Evolutionary conservation across 352 stramenopile species (phyloP), one percentile per base, ranked within the genome.

Genomic region (Phytophthora tentaculata): DNA sequence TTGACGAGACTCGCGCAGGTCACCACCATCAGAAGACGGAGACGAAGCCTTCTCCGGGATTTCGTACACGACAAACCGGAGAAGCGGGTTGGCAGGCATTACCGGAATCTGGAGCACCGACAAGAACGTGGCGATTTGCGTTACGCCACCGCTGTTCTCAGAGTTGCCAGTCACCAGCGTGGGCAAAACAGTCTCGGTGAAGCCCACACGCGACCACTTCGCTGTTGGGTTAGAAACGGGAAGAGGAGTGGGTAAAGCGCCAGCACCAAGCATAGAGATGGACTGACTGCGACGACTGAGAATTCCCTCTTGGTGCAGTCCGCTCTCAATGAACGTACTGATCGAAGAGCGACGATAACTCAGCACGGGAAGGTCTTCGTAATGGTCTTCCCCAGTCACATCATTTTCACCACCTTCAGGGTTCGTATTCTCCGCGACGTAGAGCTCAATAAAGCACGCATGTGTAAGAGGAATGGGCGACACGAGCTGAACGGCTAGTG

Each of bases 21-120:
- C 73, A 16, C 44, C 73, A 16, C 44, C 50, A 28, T 73, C 60
- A 47, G 41, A 53, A 32, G 62, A 64, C 4, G 75, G 71, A 8
- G 65, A 61, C 0, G 76, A 76, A 9, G 59, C 44, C 23, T 67
- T 80, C 28, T 91, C 85, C n/a, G 75, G 74, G n/a, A 93, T 74
- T 60, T 93, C 83, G 64, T 95, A 94, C 39, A 94, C 82, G 2
- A 95, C 84, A 49, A 95, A 95, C 12, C 87, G 87, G 23, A 95
- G 64, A 53, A 91, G 77, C 2, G 84, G 74, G 24, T 90, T 89
- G 4, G 75, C 58, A 23, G 80, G 71, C 72, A 91, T 83, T 28
- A 89, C 73, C 12, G 87, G 85, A 24, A 94, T 85, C 61, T 95
- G 85, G 12, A 95, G 66, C 7, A 92, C 84, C 14, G 85, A 94